phyloP scores from a whole-genome alignment of 176 grass and related monocot species.

The Avena atlantica region DNA sequence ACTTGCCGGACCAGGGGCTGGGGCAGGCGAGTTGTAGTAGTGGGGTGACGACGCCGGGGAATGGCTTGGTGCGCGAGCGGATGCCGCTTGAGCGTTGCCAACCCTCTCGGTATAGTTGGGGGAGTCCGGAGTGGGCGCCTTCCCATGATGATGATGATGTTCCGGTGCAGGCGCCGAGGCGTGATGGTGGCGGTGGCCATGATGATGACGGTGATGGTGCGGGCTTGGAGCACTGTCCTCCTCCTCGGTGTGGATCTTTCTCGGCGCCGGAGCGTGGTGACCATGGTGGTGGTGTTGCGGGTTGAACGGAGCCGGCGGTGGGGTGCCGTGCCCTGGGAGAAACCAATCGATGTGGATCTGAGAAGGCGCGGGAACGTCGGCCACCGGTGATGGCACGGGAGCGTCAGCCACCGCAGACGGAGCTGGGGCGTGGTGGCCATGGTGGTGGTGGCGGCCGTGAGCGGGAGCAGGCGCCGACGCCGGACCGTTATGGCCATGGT shows the following conservation, averaged over 20 bases:
- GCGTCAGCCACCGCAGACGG: not conserved
- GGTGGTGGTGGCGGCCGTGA: not conserved
- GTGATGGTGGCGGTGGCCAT: not conserved
- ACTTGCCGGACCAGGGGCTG: slow-evolving; percentile 37
- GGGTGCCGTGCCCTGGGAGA: too few relatives aligned
- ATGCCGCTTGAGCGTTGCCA: not conserved
- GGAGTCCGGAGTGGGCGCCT: not conserved
- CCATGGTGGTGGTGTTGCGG: not conserved
- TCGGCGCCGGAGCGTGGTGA: not conserved
- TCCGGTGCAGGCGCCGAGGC: not conserved
- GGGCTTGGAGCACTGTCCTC: not conserved
- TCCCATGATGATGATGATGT: not conserved
- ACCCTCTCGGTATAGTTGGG: not conserved
- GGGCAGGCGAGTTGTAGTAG: slow-evolving; percentile 37
- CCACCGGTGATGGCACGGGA: not conserved
- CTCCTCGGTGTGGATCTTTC: not conserved
- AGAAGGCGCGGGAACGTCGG: not conserved
- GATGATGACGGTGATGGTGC: not conserved
- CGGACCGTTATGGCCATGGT: not conserved
- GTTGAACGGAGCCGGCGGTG: not conserved
- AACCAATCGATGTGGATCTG: not conserved
- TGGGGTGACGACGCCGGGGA: not conserved
- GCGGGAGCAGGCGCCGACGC: not conserved
- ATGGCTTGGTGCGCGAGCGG: not conserved
- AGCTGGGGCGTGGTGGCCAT: not conserved